Conservation (phyloP, 257 asterid species). For the Leptodermis oblonga region DNA sequence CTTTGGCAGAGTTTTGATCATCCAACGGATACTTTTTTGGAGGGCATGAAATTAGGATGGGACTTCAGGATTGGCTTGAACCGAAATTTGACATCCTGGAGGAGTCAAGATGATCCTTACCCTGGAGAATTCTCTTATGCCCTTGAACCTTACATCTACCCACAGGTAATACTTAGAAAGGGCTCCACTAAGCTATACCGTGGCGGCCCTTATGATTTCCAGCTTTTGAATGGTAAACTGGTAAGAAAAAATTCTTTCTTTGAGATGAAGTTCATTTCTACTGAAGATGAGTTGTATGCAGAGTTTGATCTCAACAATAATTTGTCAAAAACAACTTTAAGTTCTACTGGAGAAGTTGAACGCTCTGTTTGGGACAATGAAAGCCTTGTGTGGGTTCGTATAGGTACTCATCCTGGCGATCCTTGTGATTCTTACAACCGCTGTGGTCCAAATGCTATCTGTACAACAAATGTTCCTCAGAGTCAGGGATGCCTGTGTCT, state of each 20-base stretch:
- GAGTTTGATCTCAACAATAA: too few relatives aligned
- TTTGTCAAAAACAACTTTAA: neutral
- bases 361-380: neutral
- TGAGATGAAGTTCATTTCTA: conserved; percentile 30
- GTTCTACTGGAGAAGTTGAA: neutral
- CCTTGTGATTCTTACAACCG: conserved; percentile 31
- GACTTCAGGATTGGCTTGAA: conserved; percentile 49
- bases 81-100: conserved; percentile 65
- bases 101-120: conserved; percentile 49
- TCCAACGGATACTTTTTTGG: conserved; percentile 60
- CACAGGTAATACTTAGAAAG: neutral
- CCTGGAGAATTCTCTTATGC: conserved; percentile 44
- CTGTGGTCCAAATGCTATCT: conserved; percentile 38
- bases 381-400: neutral
- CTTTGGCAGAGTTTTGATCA: conserved; percentile 74
- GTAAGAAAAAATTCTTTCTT: conserved; percentile 35
- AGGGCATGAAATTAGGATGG: conserved; percentile 80
- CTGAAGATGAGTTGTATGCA: conserved; percentile 29
- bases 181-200: conserved; percentile 21
- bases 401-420: conserved; percentile 16
- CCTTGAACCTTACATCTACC: conserved; percentile 10
- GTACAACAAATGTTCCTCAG: conserved; percentile 18
- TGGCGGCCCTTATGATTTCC: conserved; percentile 86
- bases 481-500: conserved; percentile 29
- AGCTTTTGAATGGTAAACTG: conserved; percentile 57